These are phyloP conservation scores for Talaromyces sp. DNA, from an alignment of 2,329 filamentous ascomycete genomes.

Conservation along the genomic window DNA sequence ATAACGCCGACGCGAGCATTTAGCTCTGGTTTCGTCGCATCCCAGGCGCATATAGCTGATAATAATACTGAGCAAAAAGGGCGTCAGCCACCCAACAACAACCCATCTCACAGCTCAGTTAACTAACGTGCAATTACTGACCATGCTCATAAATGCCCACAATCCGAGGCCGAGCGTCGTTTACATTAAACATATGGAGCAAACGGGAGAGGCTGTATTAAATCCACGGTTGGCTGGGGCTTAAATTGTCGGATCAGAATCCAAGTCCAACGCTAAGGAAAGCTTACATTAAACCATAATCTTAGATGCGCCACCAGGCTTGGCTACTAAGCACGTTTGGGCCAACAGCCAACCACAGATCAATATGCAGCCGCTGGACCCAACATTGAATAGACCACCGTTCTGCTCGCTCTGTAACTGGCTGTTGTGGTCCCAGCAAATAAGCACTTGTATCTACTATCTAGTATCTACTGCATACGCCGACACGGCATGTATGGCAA, in stretches of 20 bases:
- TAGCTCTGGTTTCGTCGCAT: neutral
- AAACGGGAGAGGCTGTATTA: too few relatives aligned
- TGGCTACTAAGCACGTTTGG: neutral
- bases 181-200: too few relatives aligned
- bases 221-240: too few relatives aligned
- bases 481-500: neutral
- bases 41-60: neutral
- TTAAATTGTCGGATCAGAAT: neutral
- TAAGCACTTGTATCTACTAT: neutral
- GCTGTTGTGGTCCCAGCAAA: too few relatives aligned
- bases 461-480: too few relatives aligned
- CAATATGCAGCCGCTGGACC: neutral
- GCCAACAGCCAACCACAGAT: neutral
- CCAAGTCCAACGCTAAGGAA: neutral
- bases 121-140: too few relatives aligned
- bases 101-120: too few relatives aligned
- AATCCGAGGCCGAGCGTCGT: too few relatives aligned
- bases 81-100: neutral
- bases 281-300: neutral
- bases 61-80: neutral
- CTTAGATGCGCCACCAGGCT: neutral
- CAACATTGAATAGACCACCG: too few relatives aligned
- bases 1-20: neutral
- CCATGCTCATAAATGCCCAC: too few relatives aligned
- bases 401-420: too few relatives aligned